Conservation (phyloP, 2,329 filamentous ascomycete species). For the Xylaria hypoxylon region DNA sequence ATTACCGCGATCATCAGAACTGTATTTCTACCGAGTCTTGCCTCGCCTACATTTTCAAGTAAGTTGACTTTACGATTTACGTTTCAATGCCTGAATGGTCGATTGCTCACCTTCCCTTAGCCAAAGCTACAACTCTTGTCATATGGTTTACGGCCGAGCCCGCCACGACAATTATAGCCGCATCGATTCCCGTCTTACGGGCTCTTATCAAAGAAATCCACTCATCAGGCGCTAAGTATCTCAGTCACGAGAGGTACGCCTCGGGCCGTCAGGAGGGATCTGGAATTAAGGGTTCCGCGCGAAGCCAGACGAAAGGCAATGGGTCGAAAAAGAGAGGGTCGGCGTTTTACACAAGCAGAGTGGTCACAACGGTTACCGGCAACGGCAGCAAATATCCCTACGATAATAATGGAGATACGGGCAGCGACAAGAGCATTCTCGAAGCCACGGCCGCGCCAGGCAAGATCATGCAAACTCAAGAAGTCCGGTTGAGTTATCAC, state of each 20-base stretch:
- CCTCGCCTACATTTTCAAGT: constrained; percentile 40
- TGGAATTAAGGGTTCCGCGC: constrained; percentile 29
- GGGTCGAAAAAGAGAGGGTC: constrained; percentile 18
- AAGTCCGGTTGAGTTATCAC: constrained; percentile 42
- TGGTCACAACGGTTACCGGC: constrained; percentile 39
- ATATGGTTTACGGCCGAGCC: constrained; percentile 50
- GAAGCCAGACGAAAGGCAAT: constrained; percentile 21
- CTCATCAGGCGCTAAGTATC: constrained; percentile 39
- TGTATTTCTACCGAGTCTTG: constrained; percentile 38
- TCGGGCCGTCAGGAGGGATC: constrained; percentile 28
- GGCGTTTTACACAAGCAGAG: constrained; percentile 36
- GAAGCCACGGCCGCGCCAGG: constrained; percentile 33
- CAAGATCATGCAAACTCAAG: constrained; percentile 43
- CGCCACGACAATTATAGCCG: constrained; percentile 47
- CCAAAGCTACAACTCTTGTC: constrained; percentile 39
- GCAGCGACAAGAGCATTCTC: constrained; percentile 44
- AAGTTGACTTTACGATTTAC: constrained; percentile 28
- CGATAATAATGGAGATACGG: constrained; percentile 35
- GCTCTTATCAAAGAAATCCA: constrained; percentile 47
- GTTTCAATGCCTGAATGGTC: background rate
- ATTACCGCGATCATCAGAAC: constrained; percentile 45
- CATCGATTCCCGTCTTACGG: constrained; percentile 51
- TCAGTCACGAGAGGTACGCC: constrained; percentile 32
- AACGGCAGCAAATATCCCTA: constrained; percentile 32
- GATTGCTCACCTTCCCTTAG: constrained; percentile 16